A percentile compares a stretch with the other conserved stretches of the same genome.
Conservation (phyloP, 192 early-diverging fungal genomes). For the Umbelopsis sp. region DNA sequence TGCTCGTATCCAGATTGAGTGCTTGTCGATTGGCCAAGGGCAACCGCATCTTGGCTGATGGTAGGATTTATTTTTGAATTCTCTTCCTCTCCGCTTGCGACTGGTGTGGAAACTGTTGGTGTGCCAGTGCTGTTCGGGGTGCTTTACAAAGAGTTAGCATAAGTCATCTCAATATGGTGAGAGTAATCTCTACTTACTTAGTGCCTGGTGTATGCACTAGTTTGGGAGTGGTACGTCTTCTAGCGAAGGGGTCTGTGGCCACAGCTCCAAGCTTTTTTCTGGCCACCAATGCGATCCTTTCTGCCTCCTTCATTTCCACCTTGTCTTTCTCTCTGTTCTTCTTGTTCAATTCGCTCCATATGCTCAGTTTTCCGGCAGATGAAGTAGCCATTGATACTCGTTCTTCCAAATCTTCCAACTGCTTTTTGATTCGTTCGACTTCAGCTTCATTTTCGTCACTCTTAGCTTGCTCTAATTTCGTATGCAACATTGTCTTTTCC, state of each 20-base stretch:
- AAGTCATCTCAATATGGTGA: neutral
- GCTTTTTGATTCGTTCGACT: slow-evolving; percentile 44
- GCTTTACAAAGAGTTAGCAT: neutral
- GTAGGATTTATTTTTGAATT: neutral
- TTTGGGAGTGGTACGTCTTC: slow-evolving; percentile 40
- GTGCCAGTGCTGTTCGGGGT: slow-evolving; percentile 22
- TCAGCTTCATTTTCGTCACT: slow-evolving; percentile 52
- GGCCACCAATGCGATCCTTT: slow-evolving; percentile 28
- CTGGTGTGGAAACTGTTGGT: slow-evolving; percentile 4
- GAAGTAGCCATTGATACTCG: slow-evolving; percentile 30
- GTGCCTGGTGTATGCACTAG: slow-evolving; percentile 38
- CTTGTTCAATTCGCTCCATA: slow-evolving; percentile 59
- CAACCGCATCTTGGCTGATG: slow-evolving; percentile 28
- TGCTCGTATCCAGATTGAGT: slow-evolving; percentile 33
- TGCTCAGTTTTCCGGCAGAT: slow-evolving; percentile 40
- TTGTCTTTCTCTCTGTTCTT: slow-evolving; percentile 57
- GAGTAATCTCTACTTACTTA: neutral
- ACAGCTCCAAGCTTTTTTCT: slow-evolving; percentile 32
- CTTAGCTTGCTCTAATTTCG: slow-evolving; percentile 52
- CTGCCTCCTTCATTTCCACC: slow-evolving; percentile 46
- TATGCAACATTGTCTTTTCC: slow-evolving; percentile 53
- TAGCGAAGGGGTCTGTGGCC: slow-evolving; percentile 41
- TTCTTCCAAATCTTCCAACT: slow-evolving; percentile 39
- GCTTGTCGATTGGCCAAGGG: slow-evolving; percentile 29
- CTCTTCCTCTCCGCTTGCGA: neutral